Evolutionary conservation across 2,329 filamentous ascomycete genomes (phyloP).

Genomic region (Pestalotiopsis sp.): DNA sequence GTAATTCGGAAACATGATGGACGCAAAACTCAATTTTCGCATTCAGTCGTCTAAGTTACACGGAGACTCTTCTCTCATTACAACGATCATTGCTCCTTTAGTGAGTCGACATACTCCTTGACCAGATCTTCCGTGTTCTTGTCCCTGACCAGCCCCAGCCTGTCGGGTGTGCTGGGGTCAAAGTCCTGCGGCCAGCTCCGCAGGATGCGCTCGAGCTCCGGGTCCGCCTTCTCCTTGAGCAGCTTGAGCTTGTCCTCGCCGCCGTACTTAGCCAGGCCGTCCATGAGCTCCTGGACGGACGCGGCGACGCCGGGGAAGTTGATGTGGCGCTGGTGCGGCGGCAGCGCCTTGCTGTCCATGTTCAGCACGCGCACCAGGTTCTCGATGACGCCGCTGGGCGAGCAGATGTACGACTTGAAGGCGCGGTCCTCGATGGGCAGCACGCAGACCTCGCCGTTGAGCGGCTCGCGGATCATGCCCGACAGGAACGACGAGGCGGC

Average conservation of each 20-base stretch:
- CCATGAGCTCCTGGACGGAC: constrained; percentile 60
- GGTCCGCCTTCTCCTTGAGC: constrained; percentile 55
- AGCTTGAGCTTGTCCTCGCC: constrained; percentile 53
- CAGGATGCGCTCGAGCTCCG: constrained; percentile 55
- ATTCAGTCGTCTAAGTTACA: not conserved
- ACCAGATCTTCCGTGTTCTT: constrained; percentile 54
- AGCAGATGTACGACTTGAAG: constrained; percentile 55
- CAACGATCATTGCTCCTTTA: constrained; percentile 21
- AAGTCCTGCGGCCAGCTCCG: constrained; percentile 61
- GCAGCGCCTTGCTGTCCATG: constrained; percentile 41
- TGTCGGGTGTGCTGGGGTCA: constrained; percentile 50
- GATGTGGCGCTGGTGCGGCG: constrained; percentile 48
- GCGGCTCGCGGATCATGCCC: constrained; percentile 64
- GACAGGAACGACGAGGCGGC: constrained; percentile 65
- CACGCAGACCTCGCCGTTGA: constrained; percentile 52
- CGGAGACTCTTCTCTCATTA: not conserved
- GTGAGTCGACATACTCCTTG: constrained; percentile 50
- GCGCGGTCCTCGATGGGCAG: constrained; percentile 50
- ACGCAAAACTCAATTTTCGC: not conserved
- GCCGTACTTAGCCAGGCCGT: constrained; percentile 55
- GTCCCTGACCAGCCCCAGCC: constrained; percentile 52
- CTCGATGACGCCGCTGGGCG: constrained; percentile 50
- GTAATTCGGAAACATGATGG: no score
- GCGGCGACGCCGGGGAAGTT: constrained; percentile 60
- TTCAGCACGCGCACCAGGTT: constrained; percentile 50